phyloP scores from a whole-genome alignment of 257 asterid genomes.

The Solanum tarapatanum region DNA sequence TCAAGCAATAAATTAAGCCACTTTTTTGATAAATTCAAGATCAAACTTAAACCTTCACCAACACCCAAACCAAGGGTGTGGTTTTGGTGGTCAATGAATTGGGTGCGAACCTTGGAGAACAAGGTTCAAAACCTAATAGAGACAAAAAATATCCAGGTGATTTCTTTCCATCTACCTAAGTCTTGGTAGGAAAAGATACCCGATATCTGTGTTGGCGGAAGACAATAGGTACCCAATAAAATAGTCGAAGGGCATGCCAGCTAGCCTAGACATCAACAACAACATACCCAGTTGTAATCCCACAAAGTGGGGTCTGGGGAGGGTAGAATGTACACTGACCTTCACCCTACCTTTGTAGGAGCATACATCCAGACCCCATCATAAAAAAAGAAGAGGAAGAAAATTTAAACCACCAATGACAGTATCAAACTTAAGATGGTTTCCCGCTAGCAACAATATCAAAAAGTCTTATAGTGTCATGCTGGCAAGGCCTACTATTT shows the following conservation, averaged over 20 bases:
- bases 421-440: neutral
- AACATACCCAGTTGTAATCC: neutral
- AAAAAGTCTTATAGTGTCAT: neutral
- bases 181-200: neutral
- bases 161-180: neutral
- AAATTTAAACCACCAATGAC: neutral
- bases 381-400: neutral
- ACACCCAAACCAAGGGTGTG: neutral
- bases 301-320: neutral
- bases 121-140: neutral
- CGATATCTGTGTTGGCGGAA: neutral
- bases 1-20: neutral
- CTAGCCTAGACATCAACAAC: neutral
- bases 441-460: neutral
- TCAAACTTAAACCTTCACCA: neutral
- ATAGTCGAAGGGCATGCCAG: neutral
- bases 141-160: neutral
- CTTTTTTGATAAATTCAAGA: neutral
- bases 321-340: neutral
- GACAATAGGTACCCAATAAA: neutral
- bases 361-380: neutral
- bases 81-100: neutral
- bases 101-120: neutral
- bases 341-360: neutral
- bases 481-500: neutral